Base-by-base conservation (phyloP, 2,329 filamentous ascomycete genomes). In the Fusarium bactridioides region DNA sequence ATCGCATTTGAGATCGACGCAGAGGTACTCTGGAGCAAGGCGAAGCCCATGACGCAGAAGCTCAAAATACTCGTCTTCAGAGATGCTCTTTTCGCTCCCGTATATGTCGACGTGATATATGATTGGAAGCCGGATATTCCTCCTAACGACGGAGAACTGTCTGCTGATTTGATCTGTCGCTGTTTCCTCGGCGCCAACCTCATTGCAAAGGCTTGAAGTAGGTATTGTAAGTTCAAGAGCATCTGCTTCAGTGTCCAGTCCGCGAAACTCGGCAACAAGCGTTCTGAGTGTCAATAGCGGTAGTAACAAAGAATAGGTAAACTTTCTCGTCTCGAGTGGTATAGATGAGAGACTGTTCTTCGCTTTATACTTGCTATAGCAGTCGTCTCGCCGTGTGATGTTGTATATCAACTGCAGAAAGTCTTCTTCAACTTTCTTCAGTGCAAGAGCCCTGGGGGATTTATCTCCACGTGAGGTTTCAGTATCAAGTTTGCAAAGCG, bases 371-470 rank as follows among this genome's bases (percentile, higher is more conserved):
- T 27, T 66, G 7, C 43, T 21, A 16, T 29, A 29, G 2, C 29
- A 65, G 6, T 57, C 53, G 2, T 67, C 23, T 15, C 45, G 12
- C 5, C 29, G 3, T 4, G 55, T 64, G 12, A 66, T 53, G 1
- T 21, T 37, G 45, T 67, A 40, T 44, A 67, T 53, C 10, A 67
- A 8, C 4, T 66, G 53, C 0, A 67, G 13, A 2, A 66, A 67
- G 23, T 67, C 64, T 23, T 67, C 33, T 12, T 67, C 64, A 0
- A 66, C 64, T 19, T 53, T 66, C 19, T 67, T 67, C 0, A 67
- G 61, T 4, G 64, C 61, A 7, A 67, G 51, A n/a, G 64, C 64
- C 1, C 61, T 19, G 1, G 64, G 64, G 0, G 61, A 67, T 11
- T 60, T 7, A 41, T 67, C 64, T 0, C 61, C 64, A 3, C 64